These are phyloP conservation scores for Colletotrichum orchidophilum DNA, from an alignment of 2,329 filamentous ascomycete species.

Conservation along the genomic window DNA sequence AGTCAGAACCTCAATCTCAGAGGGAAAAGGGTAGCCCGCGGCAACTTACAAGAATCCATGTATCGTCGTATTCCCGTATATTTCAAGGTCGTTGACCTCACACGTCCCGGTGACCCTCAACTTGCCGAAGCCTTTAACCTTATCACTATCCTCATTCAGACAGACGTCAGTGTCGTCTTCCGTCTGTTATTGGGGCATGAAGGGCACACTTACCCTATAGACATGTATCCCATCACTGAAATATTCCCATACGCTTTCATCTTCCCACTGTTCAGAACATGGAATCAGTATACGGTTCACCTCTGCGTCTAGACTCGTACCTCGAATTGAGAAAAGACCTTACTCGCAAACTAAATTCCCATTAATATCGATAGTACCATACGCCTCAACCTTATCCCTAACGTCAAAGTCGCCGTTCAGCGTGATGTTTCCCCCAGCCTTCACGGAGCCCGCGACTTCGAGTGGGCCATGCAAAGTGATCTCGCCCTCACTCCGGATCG, in stretches of 20 bases:
- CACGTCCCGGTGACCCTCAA: conserved; percentile 54
- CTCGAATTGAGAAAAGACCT: conserved; percentile 31
- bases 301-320: neutral
- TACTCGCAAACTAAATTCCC: conserved; percentile 55
- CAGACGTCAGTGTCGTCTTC: neutral
- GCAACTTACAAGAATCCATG: conserved; percentile 53
- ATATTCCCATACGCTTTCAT: conserved; percentile 60
- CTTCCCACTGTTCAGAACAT: conserved; percentile 44
- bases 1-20: neutral
- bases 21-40: neutral
- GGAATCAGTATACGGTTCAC: neutral
- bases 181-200: neutral
- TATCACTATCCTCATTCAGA: conserved; percentile 44
- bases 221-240: conserved; percentile 49
- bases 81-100: conserved; percentile 54
- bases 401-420: conserved; percentile 56
- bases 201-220: conserved; percentile 45
- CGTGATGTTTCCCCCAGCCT: conserved; percentile 54
- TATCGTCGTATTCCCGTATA: conserved; percentile 57
- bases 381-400: conserved; percentile 56
- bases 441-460: conserved; percentile 58
- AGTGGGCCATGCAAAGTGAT: conserved; percentile 54
- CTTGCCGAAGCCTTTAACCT: conserved; percentile 58
- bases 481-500: conserved; percentile 53
- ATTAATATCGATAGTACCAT: conserved; percentile 52